Evolutionary conservation across 805 yeast species (phyloP), one percentile per base, ranked within the genome.

Genomic region (Suhomyces pyralidae): DNA sequence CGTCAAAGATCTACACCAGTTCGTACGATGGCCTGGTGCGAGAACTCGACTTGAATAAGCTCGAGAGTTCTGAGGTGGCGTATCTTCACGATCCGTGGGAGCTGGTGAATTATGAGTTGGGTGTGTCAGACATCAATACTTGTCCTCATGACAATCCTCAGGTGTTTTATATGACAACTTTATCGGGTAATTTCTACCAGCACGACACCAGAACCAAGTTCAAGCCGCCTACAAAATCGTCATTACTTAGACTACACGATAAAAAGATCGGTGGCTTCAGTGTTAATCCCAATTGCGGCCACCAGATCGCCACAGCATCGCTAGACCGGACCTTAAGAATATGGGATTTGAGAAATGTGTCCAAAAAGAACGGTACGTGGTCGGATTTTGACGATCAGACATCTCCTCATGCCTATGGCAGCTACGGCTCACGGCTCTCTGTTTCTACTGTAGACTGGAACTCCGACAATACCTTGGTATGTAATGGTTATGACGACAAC

Each of bases 401-500:
- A 1, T 71, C 85, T 5, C 84, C 85, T 0, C 81, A 77, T 53
- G 62, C 75, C 32, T 70, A 78, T 32, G 92, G 91, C 0, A 74
- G 81, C 5, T 93, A 84, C 65, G 68, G 77, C 26, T 88, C 96
- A 5, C 73, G 97, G 53, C 73, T 94, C 36, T 89, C 97, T 50
- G 83, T 94, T 1, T 87, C 96, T 46, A 83, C 88, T 22, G 88
- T 91, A 0, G 96, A 91, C 50, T 93, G 96, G 89, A 88, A 85
- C 62, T 64, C 74, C 12, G 80, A 82, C 22, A 81, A 81, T 50
- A 80, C 83, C 40, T 74, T 93, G 46, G 97, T 94, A 0, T 88
- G 96, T 67, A 93, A 94, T 66, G 97, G 98, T 0, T 93, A 93
- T 63, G 98, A 89, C 64, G 93, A 92, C 62, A 84, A 90, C 0